Conservation (phyloP, 805 yeast genomes). For the Saitoella complicata region DNA sequence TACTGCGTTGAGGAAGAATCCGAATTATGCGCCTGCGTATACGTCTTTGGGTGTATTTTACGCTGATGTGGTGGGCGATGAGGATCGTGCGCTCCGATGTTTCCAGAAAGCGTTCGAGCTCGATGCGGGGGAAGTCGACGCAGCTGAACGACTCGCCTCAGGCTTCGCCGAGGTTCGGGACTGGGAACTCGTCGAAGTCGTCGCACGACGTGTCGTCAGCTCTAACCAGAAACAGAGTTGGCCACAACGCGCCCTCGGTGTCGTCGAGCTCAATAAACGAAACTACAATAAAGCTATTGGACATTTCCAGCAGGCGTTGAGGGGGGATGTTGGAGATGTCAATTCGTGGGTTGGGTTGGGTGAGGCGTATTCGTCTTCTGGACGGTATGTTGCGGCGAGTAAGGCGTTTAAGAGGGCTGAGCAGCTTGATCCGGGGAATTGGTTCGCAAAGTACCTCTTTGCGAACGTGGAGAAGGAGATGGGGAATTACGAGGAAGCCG, state of each 20-base stretch:
- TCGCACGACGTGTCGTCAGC: slow-evolving; percentile 49
- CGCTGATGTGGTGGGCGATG: slow-evolving; percentile 39
- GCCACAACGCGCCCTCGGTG: slow-evolving; percentile 83
- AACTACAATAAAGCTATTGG: slow-evolving; percentile 69
- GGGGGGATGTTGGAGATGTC: slow-evolving; percentile 48
- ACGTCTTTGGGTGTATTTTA: slow-evolving; percentile 71
- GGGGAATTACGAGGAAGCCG: slow-evolving; percentile 50
- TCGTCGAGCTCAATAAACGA: slow-evolving; percentile 52
- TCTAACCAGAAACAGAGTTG: slow-evolving; percentile 41
- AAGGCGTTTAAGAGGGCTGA: slow-evolving; percentile 63
- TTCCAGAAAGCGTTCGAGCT: slow-evolving; percentile 80
- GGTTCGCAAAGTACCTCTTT: slow-evolving; percentile 50
- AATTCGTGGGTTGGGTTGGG: slow-evolving; percentile 94
- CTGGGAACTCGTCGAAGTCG: slow-evolving; percentile 71
- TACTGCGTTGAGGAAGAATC: slow-evolving; percentile 44
- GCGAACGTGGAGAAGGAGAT: slow-evolving; percentile 49
- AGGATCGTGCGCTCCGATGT: slow-evolving; percentile 62
- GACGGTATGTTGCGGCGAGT: slow-evolving; percentile 70
- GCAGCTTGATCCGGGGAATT: slow-evolving; percentile 34
- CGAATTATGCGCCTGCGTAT: slow-evolving; percentile 60
- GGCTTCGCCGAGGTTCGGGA: slow-evolving; percentile 52
- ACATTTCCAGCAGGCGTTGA: slow-evolving; percentile 72
- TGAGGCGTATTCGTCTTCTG: slow-evolving; percentile 78
- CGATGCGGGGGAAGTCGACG: slow-evolving; percentile 54
- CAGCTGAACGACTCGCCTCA: slow-evolving; percentile 58